Evolutionary conservation across 2,329 filamentous ascomycete species (phyloP), one percentile per base, ranked within the genome.

Genomic region (Scorias spongiosa): DNA sequence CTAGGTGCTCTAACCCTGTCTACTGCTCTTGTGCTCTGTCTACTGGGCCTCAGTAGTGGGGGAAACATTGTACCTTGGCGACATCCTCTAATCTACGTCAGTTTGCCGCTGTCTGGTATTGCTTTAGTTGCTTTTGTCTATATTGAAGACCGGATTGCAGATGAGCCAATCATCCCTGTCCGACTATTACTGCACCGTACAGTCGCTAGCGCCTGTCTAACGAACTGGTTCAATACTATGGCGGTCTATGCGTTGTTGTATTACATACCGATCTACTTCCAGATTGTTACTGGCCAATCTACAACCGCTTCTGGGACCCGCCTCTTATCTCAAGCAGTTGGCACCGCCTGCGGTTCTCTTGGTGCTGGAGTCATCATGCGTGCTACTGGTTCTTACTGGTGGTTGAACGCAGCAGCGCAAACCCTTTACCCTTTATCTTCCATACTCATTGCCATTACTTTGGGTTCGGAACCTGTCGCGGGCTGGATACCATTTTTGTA

Each of bases 1-100:
- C 63, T 74, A 1, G 84, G 84, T 17, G 75, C 78, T 2, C 67
- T 78, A 12, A 67, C 69, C 1, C 64, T 87, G 10, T 76, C 82
- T 14, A 59, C 72, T 1, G 78, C 79, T 39, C 67, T 87, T 10
- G 75, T 86, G 0, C 63, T 85, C 8, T 65, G 89, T 1, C 71
- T 89, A 1, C 63, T 86, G 2, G 83, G 83, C 2, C 70, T 91
- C 38, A 88, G 85, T 56, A 77, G 81, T 0, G 84, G 84, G 12
- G 83, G 84, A 1, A 89, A 86, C 51, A 61, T 84, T 29, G 75
- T 89, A 0, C 78, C 84, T 0, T 93, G 85, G 85, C 72, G 68
- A 0, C 80, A 87, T 51, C 83, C 83, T 0, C 65, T 89, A 2
- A 78, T 86, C 1, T 64, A 87, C 29, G 71, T 70, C 1, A 76